Conservation (phyloP, 352 stramenopile genomes). For the Pythium rhizo-oryzae region DNA sequence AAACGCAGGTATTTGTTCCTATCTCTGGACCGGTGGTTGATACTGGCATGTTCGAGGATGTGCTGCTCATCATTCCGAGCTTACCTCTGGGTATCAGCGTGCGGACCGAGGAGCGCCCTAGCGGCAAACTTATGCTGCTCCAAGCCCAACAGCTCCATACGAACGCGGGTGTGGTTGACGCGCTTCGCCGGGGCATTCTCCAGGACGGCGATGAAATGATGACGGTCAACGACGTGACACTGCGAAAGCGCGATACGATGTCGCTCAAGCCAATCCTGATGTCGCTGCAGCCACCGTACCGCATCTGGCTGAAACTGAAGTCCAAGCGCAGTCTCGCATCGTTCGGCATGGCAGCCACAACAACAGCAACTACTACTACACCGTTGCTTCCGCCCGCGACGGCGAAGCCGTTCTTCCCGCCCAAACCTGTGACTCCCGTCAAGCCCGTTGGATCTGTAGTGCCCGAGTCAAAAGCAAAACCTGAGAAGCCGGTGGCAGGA, state of each 20-base stretch:
- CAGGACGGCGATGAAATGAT: constrained; percentile 66
- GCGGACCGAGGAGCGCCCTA: constrained; percentile 11
- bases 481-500: background rate
- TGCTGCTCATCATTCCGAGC: constrained; percentile 60
- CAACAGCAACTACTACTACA: background rate
- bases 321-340: constrained; percentile 38
- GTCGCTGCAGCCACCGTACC: constrained; percentile 39
- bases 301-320: constrained; percentile 56
- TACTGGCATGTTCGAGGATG: constrained; percentile 46
- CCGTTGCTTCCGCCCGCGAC: background rate
- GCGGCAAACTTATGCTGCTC: constrained; percentile 28
- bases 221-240: constrained; percentile 54
- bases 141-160: constrained; percentile 10
- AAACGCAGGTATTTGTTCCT: constrained; percentile 24
- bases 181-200: constrained; percentile 54
- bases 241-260: constrained; percentile 34
- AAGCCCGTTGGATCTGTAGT: background rate
- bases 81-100: constrained; percentile 66
- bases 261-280: constrained; percentile 43
- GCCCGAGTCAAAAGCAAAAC: background rate
- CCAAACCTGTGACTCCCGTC: constrained; percentile 7
- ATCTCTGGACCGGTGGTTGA: constrained; percentile 3
- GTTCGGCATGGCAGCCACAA: constrained; percentile 6
- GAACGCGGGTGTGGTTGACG: constrained; percentile 48
- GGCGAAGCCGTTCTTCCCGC: constrained; percentile 5